Evolutionary conservation across 2,329 filamentous ascomycete species (phyloP), one percentile per base, ranked within the genome.

Genomic region (Neocucurbitaria cava): DNA sequence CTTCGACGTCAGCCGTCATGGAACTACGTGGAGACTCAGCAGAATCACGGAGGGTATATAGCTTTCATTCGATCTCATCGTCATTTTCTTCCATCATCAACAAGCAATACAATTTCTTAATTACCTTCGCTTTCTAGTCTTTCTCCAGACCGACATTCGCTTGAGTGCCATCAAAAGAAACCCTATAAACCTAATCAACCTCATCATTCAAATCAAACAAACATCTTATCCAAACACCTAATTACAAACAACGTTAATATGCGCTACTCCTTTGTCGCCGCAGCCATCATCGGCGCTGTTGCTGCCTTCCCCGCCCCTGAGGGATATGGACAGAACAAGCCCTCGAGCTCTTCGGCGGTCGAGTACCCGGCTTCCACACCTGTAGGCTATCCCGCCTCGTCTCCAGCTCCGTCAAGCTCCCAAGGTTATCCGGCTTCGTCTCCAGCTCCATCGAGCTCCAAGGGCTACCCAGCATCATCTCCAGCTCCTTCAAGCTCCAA

Each of bases 201-300:
- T 39, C 24, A 26, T 57, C 35, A 48, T 11, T n/a, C 31, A n/a
- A 31, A 3, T 24, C 46, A 24, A 54, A 40, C 45, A 23, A 39
- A 39, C 28, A 49, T 46, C 49, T 52, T 21, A 36, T 11, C 17
- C 23, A 60, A 18, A 28, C 52, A 24, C 36, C 31, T 15, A 40
- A 24, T n/a, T 44, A 52, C 13, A 26, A 56, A 44, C 24, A 50
- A 42, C 43, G 7, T 63, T 65, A 73, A 62, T 20, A 75, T 75
- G 72, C 71, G 71, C 44, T 66, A 68, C 59, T 64, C 70, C 28
- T 50, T 73, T 41, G 67, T 66, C 42, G 57, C 70, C 44, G 67
- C 70, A 28, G 65, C 69, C 49, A 51, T 75, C 42, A 51, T 74
- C 45, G 70, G 71, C 44, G 62, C 68, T 49, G 69, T 67, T 53